Conservation (phyloP, 148 eudicot genomes). For the Fagopyrum tataricum region DNA sequence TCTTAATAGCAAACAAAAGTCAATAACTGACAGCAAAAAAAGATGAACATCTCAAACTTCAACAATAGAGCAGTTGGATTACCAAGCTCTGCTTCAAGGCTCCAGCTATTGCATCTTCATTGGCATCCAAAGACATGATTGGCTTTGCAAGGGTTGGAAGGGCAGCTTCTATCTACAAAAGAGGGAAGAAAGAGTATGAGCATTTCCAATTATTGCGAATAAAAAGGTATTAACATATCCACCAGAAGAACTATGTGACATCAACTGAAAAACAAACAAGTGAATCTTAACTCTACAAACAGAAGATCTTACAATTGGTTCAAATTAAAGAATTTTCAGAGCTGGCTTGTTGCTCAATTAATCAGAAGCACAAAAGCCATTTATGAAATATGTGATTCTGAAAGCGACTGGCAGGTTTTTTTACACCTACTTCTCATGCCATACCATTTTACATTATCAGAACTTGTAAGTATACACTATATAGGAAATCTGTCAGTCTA, state of each 20-base stretch:
- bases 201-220: neutral
- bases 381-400: neutral
- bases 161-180: constrained; percentile 74
- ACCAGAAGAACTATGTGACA: neutral
- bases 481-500: neutral
- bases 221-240: neutral
- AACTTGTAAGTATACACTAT: neutral
- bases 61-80: constrained; percentile 13
- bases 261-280: neutral
- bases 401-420: neutral
- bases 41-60: neutral
- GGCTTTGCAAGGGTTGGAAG: constrained; percentile 87
- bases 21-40: neutral
- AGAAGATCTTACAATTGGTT: neutral
- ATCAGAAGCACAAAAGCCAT: neutral
- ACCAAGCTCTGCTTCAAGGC: constrained; percentile 96
- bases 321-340: neutral
- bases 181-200: constrained; percentile 5
- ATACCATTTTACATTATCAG: neutral
- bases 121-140: constrained; percentile 96
- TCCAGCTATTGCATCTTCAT: constrained; percentile 92
- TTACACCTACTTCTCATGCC: neutral
- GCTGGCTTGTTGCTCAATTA: neutral
- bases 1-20: neutral
- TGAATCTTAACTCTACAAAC: neutral